phyloP scores from a whole-genome alignment of 768 basidiomycete species.

The Tylopilus balloui region DNA sequence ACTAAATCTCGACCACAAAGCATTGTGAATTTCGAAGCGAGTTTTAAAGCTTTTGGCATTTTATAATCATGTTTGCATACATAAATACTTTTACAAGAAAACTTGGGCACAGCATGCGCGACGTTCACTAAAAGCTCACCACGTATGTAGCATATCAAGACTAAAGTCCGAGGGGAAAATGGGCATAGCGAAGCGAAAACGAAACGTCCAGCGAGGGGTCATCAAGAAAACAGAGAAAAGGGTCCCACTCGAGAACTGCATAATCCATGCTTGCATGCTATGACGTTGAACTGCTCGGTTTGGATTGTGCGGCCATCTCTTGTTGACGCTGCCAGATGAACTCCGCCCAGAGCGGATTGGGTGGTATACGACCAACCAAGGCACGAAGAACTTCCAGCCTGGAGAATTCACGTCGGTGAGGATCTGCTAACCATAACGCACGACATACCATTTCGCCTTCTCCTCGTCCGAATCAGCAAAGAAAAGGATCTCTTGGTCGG shows the following conservation, averaged over 20 bases:
- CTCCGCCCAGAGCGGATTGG: constrained; percentile 92
- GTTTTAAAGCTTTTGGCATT: constrained; percentile 12
- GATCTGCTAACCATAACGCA: background rate
- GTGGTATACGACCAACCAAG: constrained; percentile 84
- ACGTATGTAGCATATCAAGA: constrained; percentile 17
- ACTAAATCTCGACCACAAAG: no score
- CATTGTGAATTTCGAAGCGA: no score
- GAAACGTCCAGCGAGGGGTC: constrained; percentile 1
- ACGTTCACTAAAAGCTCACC: constrained; percentile 1
- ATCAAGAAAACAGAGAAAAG: constrained; percentile 8
- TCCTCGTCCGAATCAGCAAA: constrained; percentile 89
- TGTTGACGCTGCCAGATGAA: constrained; percentile 80
- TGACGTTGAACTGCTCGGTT: background rate
- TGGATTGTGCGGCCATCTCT: constrained; percentile 31
- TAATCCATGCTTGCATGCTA: background rate
- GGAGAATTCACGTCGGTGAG: constrained; percentile 7
- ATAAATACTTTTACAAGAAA: constrained; percentile 20
- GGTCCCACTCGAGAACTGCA: background rate
- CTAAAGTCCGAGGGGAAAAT: background rate
- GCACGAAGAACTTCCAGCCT: constrained; percentile 87
- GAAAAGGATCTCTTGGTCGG: constrained; percentile 78
- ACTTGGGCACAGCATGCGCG: constrained; percentile 15
- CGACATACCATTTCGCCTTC: constrained; percentile 75
- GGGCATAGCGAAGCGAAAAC: constrained; percentile 5
- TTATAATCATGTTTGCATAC: constrained; percentile 17